Conservation (phyloP, 2,329 filamentous ascomycete genomes). For the Westerdykella aurantiaca region DNA sequence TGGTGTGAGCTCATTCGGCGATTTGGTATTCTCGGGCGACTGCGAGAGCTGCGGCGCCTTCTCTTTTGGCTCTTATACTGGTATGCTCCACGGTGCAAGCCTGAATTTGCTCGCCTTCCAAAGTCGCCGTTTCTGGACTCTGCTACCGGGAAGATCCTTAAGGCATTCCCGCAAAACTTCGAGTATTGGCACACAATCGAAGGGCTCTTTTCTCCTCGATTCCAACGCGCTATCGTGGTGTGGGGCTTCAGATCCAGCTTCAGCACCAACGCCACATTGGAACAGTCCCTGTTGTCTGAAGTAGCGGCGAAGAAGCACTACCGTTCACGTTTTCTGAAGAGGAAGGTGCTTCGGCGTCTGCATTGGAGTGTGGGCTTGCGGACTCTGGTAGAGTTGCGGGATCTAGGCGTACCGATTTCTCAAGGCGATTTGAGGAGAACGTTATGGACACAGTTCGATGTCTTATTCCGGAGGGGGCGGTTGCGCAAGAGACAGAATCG, state of each 20-base stretch:
- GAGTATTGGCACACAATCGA: conserved; percentile 27
- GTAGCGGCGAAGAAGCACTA: conserved; percentile 21
- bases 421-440: conserved; percentile 21
- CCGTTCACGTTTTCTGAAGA: conserved; percentile 15
- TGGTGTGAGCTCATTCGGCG: conserved; percentile 58
- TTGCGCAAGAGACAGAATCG: conserved; percentile 20
- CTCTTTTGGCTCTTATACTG: conserved; percentile 47
- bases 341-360: conserved; percentile 12
- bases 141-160: conserved; percentile 15
- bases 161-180: conserved; percentile 7
- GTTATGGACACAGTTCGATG: conserved; percentile 22
- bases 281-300: conserved; percentile 19
- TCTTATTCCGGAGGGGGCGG: conserved; percentile 24
- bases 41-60: conserved; percentile 49
- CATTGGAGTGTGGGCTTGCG: conserved; percentile 27
- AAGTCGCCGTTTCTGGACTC: conserved; percentile 18
- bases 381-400: conserved; percentile 23
- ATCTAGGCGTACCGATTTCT: conserved; percentile 23
- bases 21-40: conserved; percentile 52
- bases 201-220: conserved; percentile 17
- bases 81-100: conserved; percentile 26
- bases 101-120: conserved; percentile 16
- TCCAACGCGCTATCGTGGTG: conserved; percentile 26
- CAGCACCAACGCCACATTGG: conserved; percentile 17
- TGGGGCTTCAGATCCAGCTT: conserved; percentile 33